Evolutionary conservation across 176 grass and related monocot species (phyloP).

Genomic region (Triticum monococcum): DNA sequence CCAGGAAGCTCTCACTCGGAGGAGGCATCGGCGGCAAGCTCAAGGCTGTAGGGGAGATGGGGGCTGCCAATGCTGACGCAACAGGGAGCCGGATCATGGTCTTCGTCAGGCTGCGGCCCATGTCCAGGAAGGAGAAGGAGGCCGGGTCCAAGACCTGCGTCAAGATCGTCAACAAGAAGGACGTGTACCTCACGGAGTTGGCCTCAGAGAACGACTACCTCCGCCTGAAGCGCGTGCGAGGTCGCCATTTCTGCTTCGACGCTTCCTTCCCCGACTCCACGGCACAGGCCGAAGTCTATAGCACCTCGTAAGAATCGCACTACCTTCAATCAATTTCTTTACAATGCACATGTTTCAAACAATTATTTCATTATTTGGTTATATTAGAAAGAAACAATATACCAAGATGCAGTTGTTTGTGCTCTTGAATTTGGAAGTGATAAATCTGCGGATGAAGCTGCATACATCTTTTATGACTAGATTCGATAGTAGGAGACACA

Average conservation of each 20-base stretch:
- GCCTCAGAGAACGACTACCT: conserved; percentile 87
- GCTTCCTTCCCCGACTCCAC: conserved; percentile 80
- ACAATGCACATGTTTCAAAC: conserved; percentile 1
- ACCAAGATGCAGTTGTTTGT: background rate
- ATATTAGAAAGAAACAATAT: background rate
- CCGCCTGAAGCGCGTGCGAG: conserved; percentile 77
- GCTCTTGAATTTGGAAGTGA: background rate
- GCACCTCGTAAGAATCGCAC: conserved; percentile 66
- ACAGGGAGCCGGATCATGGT: conserved; percentile 62
- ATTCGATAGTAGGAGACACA: background rate
- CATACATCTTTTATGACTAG: background rate
- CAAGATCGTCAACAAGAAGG: conserved; percentile 94
- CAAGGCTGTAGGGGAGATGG: conserved; percentile 24
- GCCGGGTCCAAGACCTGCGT: conserved; percentile 71
- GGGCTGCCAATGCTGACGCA: conserved; percentile 33
- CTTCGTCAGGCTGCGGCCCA: conserved; percentile 79
- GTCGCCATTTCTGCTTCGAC: conserved; percentile 96
- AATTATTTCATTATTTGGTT: background rate
- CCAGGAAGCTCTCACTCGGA: conserved; percentile 75
- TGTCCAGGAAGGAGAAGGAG: conserved; percentile 82
- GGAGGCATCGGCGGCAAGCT: conserved; percentile 45
- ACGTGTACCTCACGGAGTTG: conserved; percentile 83
- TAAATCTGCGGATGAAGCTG: background rate
- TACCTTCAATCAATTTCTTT: background rate
- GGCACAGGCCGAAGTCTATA: conserved; percentile 72